Percentiles rank a stretch among this genome's conserved stretches.
Conservation (phyloP, 352 stramenopile genomes). For the Pythium apleroticum region DNA sequence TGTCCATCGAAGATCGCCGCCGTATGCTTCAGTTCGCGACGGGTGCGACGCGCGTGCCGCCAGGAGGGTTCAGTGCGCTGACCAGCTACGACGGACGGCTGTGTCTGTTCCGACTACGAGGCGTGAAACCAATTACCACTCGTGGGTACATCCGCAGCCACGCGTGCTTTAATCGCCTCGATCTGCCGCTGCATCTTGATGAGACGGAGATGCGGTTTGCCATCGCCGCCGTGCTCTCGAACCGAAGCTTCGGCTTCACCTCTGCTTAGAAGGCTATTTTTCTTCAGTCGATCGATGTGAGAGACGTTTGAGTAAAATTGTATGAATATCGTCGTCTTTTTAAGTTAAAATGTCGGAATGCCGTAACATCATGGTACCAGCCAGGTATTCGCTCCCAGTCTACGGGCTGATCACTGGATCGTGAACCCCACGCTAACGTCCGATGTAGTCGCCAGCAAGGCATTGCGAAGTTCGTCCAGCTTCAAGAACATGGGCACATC, state of each 20-base stretch:
- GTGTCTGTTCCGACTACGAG: constrained; percentile 35
- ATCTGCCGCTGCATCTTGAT: constrained; percentile 64
- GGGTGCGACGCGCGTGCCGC: constrained; percentile 20
- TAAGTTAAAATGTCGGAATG: too few species aligned
- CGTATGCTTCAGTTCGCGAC: constrained; percentile 43
- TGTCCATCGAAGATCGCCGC: constrained; percentile 32
- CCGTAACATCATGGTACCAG: too few species aligned
- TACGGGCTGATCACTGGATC: neutral
- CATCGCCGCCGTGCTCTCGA: constrained; percentile 17
- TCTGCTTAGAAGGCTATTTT: constrained; percentile 11
- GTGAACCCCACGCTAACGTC: constrained; percentile 21
- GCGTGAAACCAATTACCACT: constrained; percentile 1
- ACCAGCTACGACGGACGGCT: constrained; percentile 29
- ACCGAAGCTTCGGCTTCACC: constrained; percentile 20
- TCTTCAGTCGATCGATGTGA: neutral
- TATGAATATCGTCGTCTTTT: neutral
- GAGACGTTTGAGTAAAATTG: neutral
- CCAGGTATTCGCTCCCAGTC: too few species aligned
- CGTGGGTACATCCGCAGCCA: constrained; percentile 45
- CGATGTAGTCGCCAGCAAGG: constrained; percentile 14
- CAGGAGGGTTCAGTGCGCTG: constrained; percentile 25
- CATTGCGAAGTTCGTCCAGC: constrained; percentile 15
- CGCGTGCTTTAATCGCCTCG: constrained; percentile 75
- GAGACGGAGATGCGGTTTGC: constrained; percentile 19
- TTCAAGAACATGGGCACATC: constrained; percentile 72